Evolutionary conservation across 192 early-diverging fungal species (phyloP), one percentile per base, ranked within the genome.

Genomic region (Obelidium mucronatum): DNA sequence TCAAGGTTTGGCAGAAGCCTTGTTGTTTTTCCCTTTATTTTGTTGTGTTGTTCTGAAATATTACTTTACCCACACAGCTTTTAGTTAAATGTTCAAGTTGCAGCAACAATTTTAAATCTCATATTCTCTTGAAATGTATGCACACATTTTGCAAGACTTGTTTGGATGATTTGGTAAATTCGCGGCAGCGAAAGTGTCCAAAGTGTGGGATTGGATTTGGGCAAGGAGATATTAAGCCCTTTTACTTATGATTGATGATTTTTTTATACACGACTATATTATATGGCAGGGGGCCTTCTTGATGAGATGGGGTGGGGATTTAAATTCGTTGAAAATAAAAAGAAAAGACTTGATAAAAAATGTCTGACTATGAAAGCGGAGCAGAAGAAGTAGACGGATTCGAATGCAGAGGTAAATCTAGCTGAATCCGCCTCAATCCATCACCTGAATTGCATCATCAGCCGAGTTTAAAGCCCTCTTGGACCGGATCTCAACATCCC

Each of bases 121-220:
- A 94, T 77, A 84, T 92, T 2, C 80, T 98, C 13, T 36, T 87
- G 60, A 88, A 93, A 39, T 98, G 97, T 81, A 97, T 97, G 96
- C 97, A 98, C 75, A 93, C 92, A 17, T 98, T 98, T 85, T 98
- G 97, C 86, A 93, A 94, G 73, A 82, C 89, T 69, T 98, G 97
- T 77, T 92, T 97, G 72, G 94, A 97, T 71, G 89, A 92, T 35
- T 87, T 92, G 64, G 85, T 91, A 69, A 92, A 93, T 53, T 94
- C 93, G 0, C 90, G 97, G 4, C 96, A 97, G 83, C 90, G 95
- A 81, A 95, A 95, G 82, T 98, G 96, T 79, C 96, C 96, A 17
- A 93, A 91, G 26, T 98, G 96, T 79, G 91, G 90, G 60, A 89
- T 93, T 76, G 85, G 92, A 30, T 98, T 98, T 87, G 40, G 75